A percentile compares a stretch with the other conserved stretches of the same genome.
Conservation (phyloP, 768 basidiomycete species). For the Kwoniella dendrophila region DNA sequence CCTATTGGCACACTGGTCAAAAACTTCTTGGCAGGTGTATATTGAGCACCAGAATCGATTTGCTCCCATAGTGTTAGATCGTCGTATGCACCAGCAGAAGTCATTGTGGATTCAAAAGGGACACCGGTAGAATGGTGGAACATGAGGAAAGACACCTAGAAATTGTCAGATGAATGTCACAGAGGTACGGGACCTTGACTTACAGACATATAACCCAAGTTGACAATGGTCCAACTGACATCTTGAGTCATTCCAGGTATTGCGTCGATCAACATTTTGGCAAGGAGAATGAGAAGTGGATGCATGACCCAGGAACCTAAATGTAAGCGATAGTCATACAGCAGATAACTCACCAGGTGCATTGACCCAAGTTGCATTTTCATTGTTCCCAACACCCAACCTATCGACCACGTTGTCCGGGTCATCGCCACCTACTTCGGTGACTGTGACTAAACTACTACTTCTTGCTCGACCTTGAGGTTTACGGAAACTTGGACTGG, state of each 20-base stretch:
- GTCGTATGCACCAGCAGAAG: conserved; percentile 84
- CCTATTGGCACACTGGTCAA: conserved; percentile 82
- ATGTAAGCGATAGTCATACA: background rate
- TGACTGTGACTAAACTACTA: conserved; percentile 56
- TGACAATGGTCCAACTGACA: conserved; percentile 92
- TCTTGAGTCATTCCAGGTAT: conserved; percentile 92
- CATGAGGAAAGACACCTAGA: conserved; percentile 91
- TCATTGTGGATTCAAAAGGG: conserved; percentile 71
- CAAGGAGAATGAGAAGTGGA: conserved; percentile 82
- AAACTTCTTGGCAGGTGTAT: conserved; percentile 98
- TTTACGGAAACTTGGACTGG: conserved; percentile 14
- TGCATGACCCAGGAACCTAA: conserved; percentile 98
- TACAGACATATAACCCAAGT: conserved; percentile 86
- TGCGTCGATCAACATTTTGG: conserved; percentile 90
- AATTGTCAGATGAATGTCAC: background rate
- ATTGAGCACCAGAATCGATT: conserved; percentile 97
- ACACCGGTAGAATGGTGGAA: conserved; percentile 98
- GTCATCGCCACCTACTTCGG: conserved; percentile 56
- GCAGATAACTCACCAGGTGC: conserved; percentile 52
- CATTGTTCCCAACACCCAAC: conserved; percentile 53
- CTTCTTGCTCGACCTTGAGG: conserved; percentile 51
- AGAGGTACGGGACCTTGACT: conserved; percentile 52
- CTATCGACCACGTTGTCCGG: conserved; percentile 55
- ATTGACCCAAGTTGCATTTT: conserved; percentile 57
- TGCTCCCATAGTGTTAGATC: conserved; percentile 99